Percentiles rank a stretch among this genome's conserved stretches.
phyloP scores from a whole-genome alignment of 352 stramenopile genomes.

The Thalassiosira hispida region DNA sequence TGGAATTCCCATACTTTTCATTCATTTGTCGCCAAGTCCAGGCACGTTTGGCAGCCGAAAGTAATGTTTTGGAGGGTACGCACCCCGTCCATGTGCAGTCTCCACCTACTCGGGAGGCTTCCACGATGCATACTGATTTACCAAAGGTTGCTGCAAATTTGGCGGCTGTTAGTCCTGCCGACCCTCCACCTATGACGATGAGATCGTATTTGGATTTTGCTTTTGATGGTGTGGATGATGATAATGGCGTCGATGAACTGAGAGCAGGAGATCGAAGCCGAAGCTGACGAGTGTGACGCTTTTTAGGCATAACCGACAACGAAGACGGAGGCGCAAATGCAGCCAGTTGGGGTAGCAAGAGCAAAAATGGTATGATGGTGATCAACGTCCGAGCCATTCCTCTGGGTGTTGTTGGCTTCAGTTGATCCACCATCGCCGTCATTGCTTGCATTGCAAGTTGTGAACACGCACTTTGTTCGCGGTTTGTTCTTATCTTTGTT shows the following conservation, averaged over 20 bases:
- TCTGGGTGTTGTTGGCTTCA: background rate
- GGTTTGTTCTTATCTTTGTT: no score
- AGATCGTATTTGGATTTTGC: slow-evolving; percentile 55
- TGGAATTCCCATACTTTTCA: slow-evolving; percentile 18
- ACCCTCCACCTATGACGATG: slow-evolving; percentile 68
- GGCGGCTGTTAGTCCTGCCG: slow-evolving; percentile 68
- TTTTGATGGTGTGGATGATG: slow-evolving; percentile 6
- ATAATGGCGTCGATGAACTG: background rate
- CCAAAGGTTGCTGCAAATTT: slow-evolving; percentile 68
- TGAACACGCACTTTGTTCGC: no score
- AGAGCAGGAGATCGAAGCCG: background rate
- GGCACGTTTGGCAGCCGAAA: slow-evolving; percentile 53
- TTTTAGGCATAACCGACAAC: background rate
- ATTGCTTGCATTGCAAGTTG: background rate
- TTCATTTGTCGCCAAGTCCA: slow-evolving; percentile 28
- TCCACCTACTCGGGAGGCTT: slow-evolving; percentile 60
- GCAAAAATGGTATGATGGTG: no score
- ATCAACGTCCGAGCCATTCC: background rate
- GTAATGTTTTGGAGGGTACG: slow-evolving; percentile 68
- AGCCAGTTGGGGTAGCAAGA: background rate
- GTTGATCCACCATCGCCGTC: background rate
- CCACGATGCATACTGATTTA: slow-evolving; percentile 61
- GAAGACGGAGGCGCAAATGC: background rate
- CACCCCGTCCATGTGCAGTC: slow-evolving; percentile 79
- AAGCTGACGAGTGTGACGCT: background rate